phyloP scores from a whole-genome alignment of 169 alveolate species.

The Plasmodium berghei region DNA sequence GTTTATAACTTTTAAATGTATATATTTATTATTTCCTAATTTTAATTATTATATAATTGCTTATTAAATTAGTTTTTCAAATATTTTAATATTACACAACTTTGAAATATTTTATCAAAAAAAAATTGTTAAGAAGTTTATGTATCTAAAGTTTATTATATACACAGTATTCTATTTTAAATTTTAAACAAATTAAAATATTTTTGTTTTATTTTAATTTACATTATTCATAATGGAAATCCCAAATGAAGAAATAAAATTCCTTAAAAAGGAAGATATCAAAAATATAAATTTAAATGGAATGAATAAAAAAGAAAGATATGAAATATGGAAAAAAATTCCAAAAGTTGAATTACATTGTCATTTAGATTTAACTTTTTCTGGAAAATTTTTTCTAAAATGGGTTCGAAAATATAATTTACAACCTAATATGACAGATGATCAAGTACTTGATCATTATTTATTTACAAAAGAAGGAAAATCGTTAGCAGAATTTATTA shows the following conservation, averaged over 20 bases:
- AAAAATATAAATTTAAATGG: constrained; percentile 66
- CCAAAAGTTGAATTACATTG: constrained; percentile 78
- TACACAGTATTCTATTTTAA: too few species aligned
- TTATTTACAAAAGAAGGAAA: constrained; percentile 61
- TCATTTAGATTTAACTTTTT: constrained; percentile 76
- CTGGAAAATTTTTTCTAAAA: constrained; percentile 47
- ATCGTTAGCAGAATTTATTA: constrained; percentile 42
- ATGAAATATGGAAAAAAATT: constrained; percentile 75
- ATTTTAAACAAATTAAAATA: too few species aligned
- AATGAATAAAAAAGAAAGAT: constrained; percentile 77
- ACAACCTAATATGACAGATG: constrained; percentile 68
- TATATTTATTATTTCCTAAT: too few species aligned
- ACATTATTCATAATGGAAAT: neutral
- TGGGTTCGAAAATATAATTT: constrained; percentile 55
- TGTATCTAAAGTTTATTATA: too few species aligned
- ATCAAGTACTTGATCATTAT: constrained; percentile 67
- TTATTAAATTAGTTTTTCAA: too few species aligned
- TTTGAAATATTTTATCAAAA: too few species aligned
- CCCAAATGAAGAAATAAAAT: constrained; percentile 4
- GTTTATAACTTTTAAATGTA: too few species aligned
- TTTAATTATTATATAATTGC: too few species aligned
- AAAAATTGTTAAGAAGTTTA: too few species aligned
- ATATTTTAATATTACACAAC: too few species aligned
- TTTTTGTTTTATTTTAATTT: too few species aligned
- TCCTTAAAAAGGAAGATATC: constrained; percentile 39